Conservation (phyloP, 306 rosid species). For the Vigna nakashimae region DNA sequence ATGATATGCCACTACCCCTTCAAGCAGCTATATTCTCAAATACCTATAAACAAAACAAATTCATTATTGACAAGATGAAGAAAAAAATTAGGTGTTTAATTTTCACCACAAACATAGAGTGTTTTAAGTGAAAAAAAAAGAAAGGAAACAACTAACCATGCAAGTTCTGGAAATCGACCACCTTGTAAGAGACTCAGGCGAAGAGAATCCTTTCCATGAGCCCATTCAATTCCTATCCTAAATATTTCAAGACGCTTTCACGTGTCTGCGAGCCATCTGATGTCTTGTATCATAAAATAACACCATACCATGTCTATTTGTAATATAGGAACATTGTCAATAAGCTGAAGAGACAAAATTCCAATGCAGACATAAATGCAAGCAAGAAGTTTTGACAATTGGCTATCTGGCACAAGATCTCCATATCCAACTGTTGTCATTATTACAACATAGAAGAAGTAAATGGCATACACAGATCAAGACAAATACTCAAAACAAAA, state of each 20-base stretch:
- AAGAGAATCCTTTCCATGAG: conserved; percentile 82
- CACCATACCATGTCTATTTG: conserved; percentile 99
- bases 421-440: conserved; percentile 95
- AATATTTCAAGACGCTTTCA: conserved; percentile 82
- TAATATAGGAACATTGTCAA: conserved; percentile 90
- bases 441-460: conserved; percentile 86
- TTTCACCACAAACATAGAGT: background rate
- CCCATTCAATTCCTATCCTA: conserved; percentile 74
- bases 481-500: too few relatives aligned
- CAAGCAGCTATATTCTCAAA: conserved; percentile 90
- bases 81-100: conserved; percentile 40
- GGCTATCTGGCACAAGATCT: conserved; percentile 78
- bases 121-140: background rate
- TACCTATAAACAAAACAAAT: conserved; percentile 51
- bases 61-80: conserved; percentile 5
- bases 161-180: conserved; percentile 86
- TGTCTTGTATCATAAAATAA: conserved; percentile 93
- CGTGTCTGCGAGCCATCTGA: conserved; percentile 83
- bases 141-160: conserved; percentile 65
- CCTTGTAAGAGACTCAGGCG: conserved; percentile 83
- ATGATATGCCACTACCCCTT: conserved; percentile 94
- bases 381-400: conserved; percentile 72
- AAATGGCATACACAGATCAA: too few relatives aligned
- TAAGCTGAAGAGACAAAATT: conserved; percentile 58
- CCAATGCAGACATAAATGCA: conserved; percentile 78